Evolutionary conservation across 1,284 basidiomycete genomes (phyloP).

Genomic region (Phlebopus sp.): DNA sequence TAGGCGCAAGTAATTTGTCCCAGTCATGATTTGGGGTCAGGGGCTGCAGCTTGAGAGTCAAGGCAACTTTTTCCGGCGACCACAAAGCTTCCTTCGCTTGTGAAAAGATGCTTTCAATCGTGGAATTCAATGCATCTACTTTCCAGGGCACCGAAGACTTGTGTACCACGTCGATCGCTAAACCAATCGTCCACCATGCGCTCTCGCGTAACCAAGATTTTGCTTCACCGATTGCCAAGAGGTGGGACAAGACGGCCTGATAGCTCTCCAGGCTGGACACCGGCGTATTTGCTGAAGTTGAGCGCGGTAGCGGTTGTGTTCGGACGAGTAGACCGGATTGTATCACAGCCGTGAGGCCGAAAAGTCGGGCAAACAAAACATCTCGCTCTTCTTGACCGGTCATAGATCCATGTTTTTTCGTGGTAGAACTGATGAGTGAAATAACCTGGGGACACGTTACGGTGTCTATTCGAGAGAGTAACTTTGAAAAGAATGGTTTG

Average conservation of each 20-base stretch:
- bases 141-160: constrained; percentile 69
- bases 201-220: constrained; percentile 94
- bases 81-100: constrained; percentile 40
- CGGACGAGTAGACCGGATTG: constrained; percentile 79
- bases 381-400: constrained; percentile 92
- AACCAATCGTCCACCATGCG: constrained; percentile 80
- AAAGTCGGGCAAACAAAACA: constrained; percentile 87
- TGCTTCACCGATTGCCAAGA: constrained; percentile 72
- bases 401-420: constrained; percentile 69
- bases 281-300: constrained; percentile 49
- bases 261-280: constrained; percentile 63
- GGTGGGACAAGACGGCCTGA: constrained; percentile 58
- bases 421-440: constrained; percentile 68
- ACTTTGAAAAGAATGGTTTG: constrained; percentile 41
- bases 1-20: constrained; percentile 66
- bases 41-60: constrained; percentile 71
- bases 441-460: constrained; percentile 77
- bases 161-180: constrained; percentile 61
- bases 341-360: constrained; percentile 82
- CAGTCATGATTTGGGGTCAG: constrained; percentile 63
- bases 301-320: constrained; percentile 48
- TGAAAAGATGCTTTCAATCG: constrained; percentile 51
- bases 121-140: constrained; percentile 55
- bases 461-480: constrained; percentile 78
- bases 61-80: constrained; percentile 87